These are phyloP conservation scores for Penicillium bovifimosum DNA, from an alignment of 495 filamentous ascomycete species.

Conservation along the genomic window DNA sequence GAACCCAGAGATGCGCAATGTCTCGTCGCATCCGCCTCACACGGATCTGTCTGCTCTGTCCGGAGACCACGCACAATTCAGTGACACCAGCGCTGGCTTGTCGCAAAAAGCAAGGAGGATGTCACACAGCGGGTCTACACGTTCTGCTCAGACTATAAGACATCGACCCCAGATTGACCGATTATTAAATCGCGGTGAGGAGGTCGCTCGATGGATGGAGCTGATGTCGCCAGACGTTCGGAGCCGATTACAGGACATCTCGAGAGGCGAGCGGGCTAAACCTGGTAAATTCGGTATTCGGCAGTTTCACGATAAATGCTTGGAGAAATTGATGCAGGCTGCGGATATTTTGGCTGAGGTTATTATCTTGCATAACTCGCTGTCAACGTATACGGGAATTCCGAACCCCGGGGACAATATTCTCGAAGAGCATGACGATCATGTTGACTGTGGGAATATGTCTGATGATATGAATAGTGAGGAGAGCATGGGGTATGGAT, in stretches of 20 bases:
- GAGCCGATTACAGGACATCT: not conserved
- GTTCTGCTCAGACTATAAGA: too few species aligned
- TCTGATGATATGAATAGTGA: not conserved
- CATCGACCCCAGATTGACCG: too few species aligned
- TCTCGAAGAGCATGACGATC: not conserved
- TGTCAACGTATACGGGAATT: not conserved
- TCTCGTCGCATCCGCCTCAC: not conserved
- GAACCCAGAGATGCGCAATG: too few species aligned
- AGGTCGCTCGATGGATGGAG: not conserved
- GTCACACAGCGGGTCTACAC: too few species aligned
- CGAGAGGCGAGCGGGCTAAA: not conserved
- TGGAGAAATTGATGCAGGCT: not conserved
- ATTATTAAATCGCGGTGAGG: not conserved
- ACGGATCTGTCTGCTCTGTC: not conserved
- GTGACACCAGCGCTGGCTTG: too few species aligned
- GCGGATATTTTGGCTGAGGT: not conserved
- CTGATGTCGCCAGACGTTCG: not conserved
- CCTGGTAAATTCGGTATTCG: not conserved
- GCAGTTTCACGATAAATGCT: not conserved
- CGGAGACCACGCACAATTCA: too few species aligned
- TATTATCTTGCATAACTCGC: not conserved
- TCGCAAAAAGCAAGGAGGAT: too few species aligned
- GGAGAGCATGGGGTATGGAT: not conserved
- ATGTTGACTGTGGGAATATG: not conserved
- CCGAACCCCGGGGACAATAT: not conserved